Base-by-base conservation (phyloP, 352 stramenopile genomes). In the Phytophthora pisi region DNA sequence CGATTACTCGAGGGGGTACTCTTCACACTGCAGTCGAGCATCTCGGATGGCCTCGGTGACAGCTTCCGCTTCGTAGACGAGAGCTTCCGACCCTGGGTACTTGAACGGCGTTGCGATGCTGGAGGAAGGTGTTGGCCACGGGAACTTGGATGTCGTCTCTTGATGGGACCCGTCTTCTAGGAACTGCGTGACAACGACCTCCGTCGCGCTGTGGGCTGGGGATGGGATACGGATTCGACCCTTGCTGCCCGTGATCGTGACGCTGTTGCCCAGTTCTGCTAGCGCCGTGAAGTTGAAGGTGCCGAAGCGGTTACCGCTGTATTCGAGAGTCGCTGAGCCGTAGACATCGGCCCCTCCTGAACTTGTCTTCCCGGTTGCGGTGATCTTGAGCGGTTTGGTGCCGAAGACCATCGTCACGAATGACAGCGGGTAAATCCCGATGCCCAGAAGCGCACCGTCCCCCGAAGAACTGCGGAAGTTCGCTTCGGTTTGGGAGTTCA, bases 351-450 rank as follows among this genome's bases (percentile, higher is more conserved):
- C 81, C 1, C 79, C 81, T 7, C 66, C 67, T 7, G 79, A 72
- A 16, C 54, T 75, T 4, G 82, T 59, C 31, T 82, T 79, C 9
- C 83, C 83, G 0, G 72, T 63, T 1, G 81, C 78, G 4, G 69
- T 81, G 31, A 97, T 64, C 15, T 78, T 72, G 20, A 76, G 51
- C 1, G 79, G 78, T 10, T 72, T 51, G 11, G 57, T 64, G 57
- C 84, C 82, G 42, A 96, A 80, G 8, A 80, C 73, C 72, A 95
- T 81, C 0, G 88, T 85, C 11, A 92, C 81, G 38, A 86, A 89
- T 2, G 87, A 79, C 20, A 97, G 69, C 11, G 86, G 82, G 66
- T 97, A 97, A 45, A 93, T 88, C 9, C 84, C 89, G 51, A 92
- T 83, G 64, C 90, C 89, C 6, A 96, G 58, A 10, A 96, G 54